Conservation (phyloP, 2,329 filamentous ascomycete genomes). For the Colletotrichum simmondsii region DNA sequence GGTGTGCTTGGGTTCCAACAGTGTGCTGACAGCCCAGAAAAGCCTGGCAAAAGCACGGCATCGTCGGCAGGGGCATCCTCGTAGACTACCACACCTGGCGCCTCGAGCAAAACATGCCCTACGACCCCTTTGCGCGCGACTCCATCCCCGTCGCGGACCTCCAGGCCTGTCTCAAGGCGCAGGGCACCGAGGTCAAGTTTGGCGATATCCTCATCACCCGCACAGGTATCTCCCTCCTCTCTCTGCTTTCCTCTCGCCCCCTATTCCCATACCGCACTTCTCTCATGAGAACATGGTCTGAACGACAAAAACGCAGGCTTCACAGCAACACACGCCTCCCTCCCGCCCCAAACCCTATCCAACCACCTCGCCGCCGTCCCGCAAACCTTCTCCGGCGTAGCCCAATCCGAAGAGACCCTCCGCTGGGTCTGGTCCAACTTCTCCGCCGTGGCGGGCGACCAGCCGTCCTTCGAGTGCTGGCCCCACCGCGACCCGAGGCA, state of each 20-base stretch:
- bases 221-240: slow-evolving; percentile 42
- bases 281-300: too few relatives aligned
- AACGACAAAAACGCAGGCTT: slow-evolving; percentile 9
- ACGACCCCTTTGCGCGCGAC: slow-evolving; percentile 34
- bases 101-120: slow-evolving; percentile 42
- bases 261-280: neutral
- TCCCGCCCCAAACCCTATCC: slow-evolving; percentile 22
- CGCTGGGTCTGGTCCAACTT: slow-evolving; percentile 71
- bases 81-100: slow-evolving; percentile 63
- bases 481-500: slow-evolving; percentile 47
- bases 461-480: slow-evolving; percentile 63
- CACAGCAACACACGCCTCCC: slow-evolving; percentile 30
- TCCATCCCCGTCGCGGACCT: slow-evolving; percentile 33
- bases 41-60: slow-evolving; percentile 44
- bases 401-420: slow-evolving; percentile 58
- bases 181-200: slow-evolving; percentile 38
- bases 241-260: too few relatives aligned
- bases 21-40: neutral
- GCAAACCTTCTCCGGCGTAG: slow-evolving; percentile 50
- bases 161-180: slow-evolving; percentile 31
- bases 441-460: slow-evolving; percentile 66
- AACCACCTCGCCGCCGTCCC: slow-evolving; percentile 10
- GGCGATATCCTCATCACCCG: slow-evolving; percentile 70
- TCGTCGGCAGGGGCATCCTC: slow-evolving; percentile 62
- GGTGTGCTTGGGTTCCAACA: too few relatives aligned